Conservation (phyloP, 345 rosid genomes). For the Bretschneidera sinensis region DNA sequence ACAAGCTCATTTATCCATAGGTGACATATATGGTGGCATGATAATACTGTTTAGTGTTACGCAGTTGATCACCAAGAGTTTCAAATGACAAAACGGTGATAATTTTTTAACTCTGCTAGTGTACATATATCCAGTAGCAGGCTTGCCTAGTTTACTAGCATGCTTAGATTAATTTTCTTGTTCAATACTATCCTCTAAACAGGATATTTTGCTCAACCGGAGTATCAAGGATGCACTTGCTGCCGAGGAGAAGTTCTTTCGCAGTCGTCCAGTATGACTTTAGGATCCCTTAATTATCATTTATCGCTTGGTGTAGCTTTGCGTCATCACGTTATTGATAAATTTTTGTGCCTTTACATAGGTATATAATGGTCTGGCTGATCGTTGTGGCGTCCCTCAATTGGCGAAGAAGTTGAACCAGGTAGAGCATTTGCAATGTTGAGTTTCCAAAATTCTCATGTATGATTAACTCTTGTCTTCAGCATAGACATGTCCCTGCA, state of each 20-base stretch:
- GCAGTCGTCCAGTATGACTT: slow-evolving; percentile 77
- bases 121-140: neutral
- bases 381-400: slow-evolving; percentile 92
- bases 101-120: neutral
- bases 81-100: neutral
- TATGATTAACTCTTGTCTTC: neutral
- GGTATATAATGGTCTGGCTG: slow-evolving; percentile 85
- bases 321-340: slow-evolving; percentile 4
- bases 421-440: slow-evolving; percentile 37
- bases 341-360: slow-evolving; percentile 16
- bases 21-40: no score
- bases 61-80: no score
- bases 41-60: no score
- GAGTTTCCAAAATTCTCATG: slow-evolving; percentile 1
- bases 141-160: neutral
- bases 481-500: no score
- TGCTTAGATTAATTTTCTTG: slow-evolving; percentile 8
- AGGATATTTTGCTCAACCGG: slow-evolving; percentile 81
- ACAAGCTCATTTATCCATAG: no score
- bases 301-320: slow-evolving; percentile 1
- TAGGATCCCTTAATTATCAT: slow-evolving; percentile 10
- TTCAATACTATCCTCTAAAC: slow-evolving; percentile 12
- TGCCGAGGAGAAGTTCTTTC: slow-evolving; percentile 94
- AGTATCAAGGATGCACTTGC: slow-evolving; percentile 87
- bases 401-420: slow-evolving; percentile 92